Evolutionary conservation across 2,329 filamentous ascomycete species (phyloP).

Genomic region (Phaeosphaeria sp.): DNA sequence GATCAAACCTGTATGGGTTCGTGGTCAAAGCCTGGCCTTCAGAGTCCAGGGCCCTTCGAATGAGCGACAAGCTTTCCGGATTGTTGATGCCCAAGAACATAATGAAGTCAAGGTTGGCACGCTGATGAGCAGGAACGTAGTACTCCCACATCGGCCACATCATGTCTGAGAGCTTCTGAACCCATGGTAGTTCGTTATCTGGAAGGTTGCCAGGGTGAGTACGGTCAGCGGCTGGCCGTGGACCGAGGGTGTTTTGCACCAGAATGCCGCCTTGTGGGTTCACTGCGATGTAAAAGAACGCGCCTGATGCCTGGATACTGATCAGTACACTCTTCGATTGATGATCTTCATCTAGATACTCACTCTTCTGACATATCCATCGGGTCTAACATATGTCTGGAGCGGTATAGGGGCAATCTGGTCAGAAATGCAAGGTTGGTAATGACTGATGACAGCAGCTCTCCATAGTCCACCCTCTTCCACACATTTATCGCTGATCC

Average conservation of each 20-base stretch:
- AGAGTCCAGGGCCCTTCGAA: not conserved
- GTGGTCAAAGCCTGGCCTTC: not conserved
- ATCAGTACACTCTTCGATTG: not conserved
- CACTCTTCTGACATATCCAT: not conserved
- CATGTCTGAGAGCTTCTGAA: not conserved
- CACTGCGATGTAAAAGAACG: conserved; percentile 3
- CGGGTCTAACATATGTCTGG: not conserved
- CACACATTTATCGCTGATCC: conserved; percentile 1
- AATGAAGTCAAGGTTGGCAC: not conserved
- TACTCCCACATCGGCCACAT: conserved; percentile 4
- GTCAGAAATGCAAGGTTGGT: not conserved
- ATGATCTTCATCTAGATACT: not conserved
- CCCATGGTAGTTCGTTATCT: not conserved
- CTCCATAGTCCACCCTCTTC: conserved; percentile 1
- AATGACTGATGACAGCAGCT: not conserved
- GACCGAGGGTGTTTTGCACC: not conserved
- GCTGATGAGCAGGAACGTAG: not conserved
- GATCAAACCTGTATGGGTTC: not conserved
- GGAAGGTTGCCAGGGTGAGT: not conserved
- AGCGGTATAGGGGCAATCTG: not conserved
- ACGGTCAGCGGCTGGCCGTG: not conserved
- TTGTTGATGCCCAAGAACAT: conserved; percentile 1
- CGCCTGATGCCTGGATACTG: not conserved
- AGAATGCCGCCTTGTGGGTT: conserved; percentile 4
- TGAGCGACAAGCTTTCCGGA: not conserved